These are phyloP conservation scores for Podosphaera xanthii DNA, from an alignment of 2,329 filamentous ascomycete species.

Conservation along the genomic window DNA sequence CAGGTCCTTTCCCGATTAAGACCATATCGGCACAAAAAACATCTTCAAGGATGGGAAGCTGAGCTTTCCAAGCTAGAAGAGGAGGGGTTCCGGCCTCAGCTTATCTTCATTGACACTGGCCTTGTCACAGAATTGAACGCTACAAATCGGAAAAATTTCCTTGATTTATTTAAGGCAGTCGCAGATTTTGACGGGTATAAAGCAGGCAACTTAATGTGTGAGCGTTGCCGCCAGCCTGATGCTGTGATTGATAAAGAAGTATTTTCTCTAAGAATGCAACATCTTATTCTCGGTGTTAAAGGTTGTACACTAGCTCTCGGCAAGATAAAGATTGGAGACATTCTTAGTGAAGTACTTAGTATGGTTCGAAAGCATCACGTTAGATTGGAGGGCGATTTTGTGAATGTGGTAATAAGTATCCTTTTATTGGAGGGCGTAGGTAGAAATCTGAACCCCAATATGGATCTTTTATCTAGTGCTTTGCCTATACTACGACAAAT, in stretches of 20 bases:
- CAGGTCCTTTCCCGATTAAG: constrained; percentile 60
- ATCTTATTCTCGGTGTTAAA: constrained; percentile 80
- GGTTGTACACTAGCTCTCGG: constrained; percentile 74
- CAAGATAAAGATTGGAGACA: constrained; percentile 89
- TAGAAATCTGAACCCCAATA: constrained; percentile 58
- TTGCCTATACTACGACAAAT: constrained; percentile 78
- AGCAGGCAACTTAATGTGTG: constrained; percentile 86
- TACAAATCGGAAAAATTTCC: constrained; percentile 69
- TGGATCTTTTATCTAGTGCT: constrained; percentile 70
- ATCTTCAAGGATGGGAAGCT: constrained; percentile 46
- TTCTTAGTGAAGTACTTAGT: constrained; percentile 66
- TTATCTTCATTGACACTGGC: constrained; percentile 94
- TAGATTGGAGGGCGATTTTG: constrained; percentile 85
- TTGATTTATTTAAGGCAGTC: constrained; percentile 86
- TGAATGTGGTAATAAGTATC: constrained; percentile 93
- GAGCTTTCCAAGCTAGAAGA: constrained; percentile 56
- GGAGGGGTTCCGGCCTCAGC: constrained; percentile 78
- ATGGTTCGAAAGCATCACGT: constrained; percentile 93
- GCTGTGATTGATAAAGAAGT: constrained; percentile 74
- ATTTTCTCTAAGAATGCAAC: constrained; percentile 91
- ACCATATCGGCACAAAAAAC: constrained; percentile 39
- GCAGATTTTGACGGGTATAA: constrained; percentile 95
- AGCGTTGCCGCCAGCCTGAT: constrained; percentile 78
- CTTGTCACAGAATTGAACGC: constrained; percentile 83
- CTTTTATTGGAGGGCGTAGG: constrained; percentile 86